A percentile compares a stretch with the other conserved stretches of the same genome.
Evolutionary conservation across 1,139 yeast genomes (phyloP).

Genomic region (Lodderomyces pseudojiufengensis): DNA sequence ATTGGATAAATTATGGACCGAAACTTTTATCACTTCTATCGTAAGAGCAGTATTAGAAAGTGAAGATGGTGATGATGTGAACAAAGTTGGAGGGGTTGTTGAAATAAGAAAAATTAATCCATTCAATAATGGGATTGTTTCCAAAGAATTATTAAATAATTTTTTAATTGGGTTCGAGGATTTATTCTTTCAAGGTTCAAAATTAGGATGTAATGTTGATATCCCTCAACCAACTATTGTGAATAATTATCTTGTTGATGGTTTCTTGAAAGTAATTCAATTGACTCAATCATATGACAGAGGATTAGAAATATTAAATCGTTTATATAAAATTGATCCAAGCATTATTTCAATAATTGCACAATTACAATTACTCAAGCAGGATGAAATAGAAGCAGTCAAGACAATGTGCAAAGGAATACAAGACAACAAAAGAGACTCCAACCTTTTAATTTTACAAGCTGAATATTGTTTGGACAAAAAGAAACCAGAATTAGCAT

Average conservation of each 20-base stretch:
- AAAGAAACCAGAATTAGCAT: conserved; percentile 66
- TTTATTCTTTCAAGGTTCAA: conserved; percentile 63
- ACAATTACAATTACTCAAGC: conserved; percentile 50
- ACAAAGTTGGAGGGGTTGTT: conserved; percentile 49
- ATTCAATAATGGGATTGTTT: conserved; percentile 41
- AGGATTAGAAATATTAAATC: conserved; percentile 53
- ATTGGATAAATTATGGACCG: conserved; percentile 51
- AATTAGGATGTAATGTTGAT: conserved; percentile 64
- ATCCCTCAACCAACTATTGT: conserved; percentile 66
- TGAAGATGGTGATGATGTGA: conserved; percentile 55
- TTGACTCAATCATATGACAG: conserved; percentile 61
- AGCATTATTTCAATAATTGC: conserved; percentile 56
- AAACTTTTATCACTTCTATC: conserved; percentile 63
- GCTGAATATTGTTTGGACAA: conserved; percentile 68
- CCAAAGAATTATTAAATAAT: conserved; percentile 44
- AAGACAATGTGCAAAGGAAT: conserved; percentile 61
- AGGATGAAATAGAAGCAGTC: conserved; percentile 80
- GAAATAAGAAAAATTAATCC: conserved; percentile 55
- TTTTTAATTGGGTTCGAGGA: conserved; percentile 60
- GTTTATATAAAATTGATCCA: conserved; percentile 40
- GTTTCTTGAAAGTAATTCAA: conserved; percentile 60
- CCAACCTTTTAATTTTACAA: conserved; percentile 58
- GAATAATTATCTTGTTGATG: conserved; percentile 74
- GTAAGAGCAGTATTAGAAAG: conserved; percentile 68
- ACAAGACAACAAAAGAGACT: conserved; percentile 55